Conservation (phyloP, 2,329 filamentous ascomycete species). For the Pyrenophora tritici-repentis region DNA sequence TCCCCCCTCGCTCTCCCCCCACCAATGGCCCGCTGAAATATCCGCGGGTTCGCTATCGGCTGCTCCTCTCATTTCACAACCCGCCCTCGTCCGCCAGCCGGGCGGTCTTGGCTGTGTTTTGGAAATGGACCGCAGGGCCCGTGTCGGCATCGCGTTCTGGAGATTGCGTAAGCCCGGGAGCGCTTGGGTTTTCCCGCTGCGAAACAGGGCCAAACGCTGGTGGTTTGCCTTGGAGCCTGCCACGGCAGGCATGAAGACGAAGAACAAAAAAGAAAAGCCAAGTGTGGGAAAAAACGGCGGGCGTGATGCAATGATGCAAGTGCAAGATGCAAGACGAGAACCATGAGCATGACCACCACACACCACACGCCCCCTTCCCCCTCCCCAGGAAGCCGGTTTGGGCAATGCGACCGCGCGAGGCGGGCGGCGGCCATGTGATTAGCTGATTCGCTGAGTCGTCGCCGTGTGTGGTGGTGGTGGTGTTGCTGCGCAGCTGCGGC, state of each 20-base stretch:
- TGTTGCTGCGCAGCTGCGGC: not conserved
- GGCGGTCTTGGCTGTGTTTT: slow-evolving; percentile 42
- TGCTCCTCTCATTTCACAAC: slow-evolving; percentile 44
- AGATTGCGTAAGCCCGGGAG: slow-evolving; percentile 34
- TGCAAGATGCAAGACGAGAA: too few relatives aligned
- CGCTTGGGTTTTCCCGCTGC: slow-evolving; percentile 26
- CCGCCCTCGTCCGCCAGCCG: slow-evolving; percentile 28
- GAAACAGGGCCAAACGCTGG: slow-evolving; percentile 44
- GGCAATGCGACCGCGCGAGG: slow-evolving; percentile 26
- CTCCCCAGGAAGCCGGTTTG: slow-evolving; percentile 10
- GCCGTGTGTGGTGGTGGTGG: not conserved
- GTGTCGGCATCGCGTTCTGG: slow-evolving; percentile 27
- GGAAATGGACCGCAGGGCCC: slow-evolving; percentile 30
- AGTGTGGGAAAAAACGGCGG: too few relatives aligned
- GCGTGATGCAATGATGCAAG: too few relatives aligned
- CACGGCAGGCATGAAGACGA: not conserved
- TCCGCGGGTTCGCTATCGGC: slow-evolving; percentile 34
- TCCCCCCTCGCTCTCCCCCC: not conserved
- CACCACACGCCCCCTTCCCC: too few relatives aligned
- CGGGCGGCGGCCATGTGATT: slow-evolving; percentile 22
- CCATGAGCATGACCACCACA: too few relatives aligned
- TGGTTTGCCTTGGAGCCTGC: slow-evolving; percentile 39
- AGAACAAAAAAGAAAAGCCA: slow-evolving; percentile 4
- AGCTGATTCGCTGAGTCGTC: slow-evolving; percentile 12
- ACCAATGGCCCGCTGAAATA: slow-evolving; percentile 38